Evolutionary conservation across 371 early-diverging fungal genomes (phyloP), one percentile per base, ranked within the genome.

Genomic region (Mortierella sp.): DNA sequence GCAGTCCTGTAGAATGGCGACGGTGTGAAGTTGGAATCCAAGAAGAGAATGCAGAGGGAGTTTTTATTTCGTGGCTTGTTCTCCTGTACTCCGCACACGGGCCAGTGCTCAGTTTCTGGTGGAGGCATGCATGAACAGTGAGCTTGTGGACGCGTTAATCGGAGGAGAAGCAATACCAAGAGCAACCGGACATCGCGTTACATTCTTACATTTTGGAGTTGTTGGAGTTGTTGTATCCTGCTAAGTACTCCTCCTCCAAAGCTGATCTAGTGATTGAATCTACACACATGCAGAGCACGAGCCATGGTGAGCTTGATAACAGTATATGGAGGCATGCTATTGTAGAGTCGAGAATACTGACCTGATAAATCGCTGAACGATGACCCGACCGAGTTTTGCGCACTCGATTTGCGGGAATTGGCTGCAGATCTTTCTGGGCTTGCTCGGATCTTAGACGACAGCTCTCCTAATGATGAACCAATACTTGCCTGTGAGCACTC

Each of bases 181-280:
- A n/a, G 24, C 25, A 6, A 29, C 14, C 2, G 24, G n/a, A 17
- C 12, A 27, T 1, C 2, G 13, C 16, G 16, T 34, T 21, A 1
- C 21, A 40, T 51, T 41, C 27, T 67, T 82, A 87, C 87, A 81
- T 82, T 67, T 84, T 87, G 0, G 88, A 86, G 19, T 82, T 71
- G 60, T 84, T 86, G 49, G n/a, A n/a, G n/a, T n/a, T n/a, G n/a
- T n/a, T n/a, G n/a, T 83, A 83, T 24, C 85, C 85, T 13, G 86
- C 86, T 31, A 87, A 44, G 41, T 84, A 83, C 0, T 86, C 88
- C 53, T 87, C 88, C 45, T 87, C 88, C 67, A 87, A 62, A 5
- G 88, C 88, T 1, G 88, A 87, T 54, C 83, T 85, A 1, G 88
- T 87, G 10, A 87, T 79, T 13, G 87, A 81, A 52, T 87, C 86